phyloP scores from a whole-genome alignment of 2,329 filamentous ascomycete genomes.

The Fusarium haematococcum region DNA sequence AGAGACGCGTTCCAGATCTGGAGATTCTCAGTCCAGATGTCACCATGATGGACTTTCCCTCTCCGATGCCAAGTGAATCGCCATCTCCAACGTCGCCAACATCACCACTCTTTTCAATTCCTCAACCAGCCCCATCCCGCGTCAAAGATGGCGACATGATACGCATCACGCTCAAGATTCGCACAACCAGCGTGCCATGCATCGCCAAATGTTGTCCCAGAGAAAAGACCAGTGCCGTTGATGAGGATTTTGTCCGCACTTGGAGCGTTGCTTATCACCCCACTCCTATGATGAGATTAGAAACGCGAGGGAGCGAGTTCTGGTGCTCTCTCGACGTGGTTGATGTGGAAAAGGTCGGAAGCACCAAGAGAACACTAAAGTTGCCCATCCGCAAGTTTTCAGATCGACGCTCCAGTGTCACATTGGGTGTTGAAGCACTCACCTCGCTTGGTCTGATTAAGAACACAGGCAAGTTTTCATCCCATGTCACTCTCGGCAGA shows the following conservation, averaged over 20 bases:
- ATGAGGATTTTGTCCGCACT: constrained; percentile 25
- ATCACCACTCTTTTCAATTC: constrained; percentile 9
- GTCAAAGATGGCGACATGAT: constrained; percentile 35
- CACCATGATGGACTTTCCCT: background rate
- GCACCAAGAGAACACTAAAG: background rate
- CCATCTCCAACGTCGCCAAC: constrained; percentile 23
- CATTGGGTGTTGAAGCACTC: constrained; percentile 26
- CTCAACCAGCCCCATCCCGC: constrained; percentile 1
- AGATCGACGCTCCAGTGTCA: constrained; percentile 18
- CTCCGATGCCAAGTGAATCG: constrained; percentile 5
- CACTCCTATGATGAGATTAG: constrained; percentile 15
- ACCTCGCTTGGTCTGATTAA: constrained; percentile 21
- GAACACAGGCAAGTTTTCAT: constrained; percentile 19
- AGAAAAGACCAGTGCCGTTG: constrained; percentile 14
- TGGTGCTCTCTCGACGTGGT: constrained; percentile 29
- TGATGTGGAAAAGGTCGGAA: constrained; percentile 36
- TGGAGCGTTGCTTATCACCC: constrained; percentile 15
- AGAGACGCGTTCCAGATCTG: background rate
- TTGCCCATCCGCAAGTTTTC: constrained; percentile 27
- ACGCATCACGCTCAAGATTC: constrained; percentile 26
- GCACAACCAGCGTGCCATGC: constrained; percentile 22
- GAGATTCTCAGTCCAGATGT: background rate
- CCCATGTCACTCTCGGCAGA: background rate
- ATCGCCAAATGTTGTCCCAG: constrained; percentile 32
- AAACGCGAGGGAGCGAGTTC: constrained; percentile 6